A percentile compares a stretch with the other conserved stretches of the same genome.
Evolutionary conservation across 75 land plant species (phyloP).

Genomic region (Sequoia sempervirens): DNA sequence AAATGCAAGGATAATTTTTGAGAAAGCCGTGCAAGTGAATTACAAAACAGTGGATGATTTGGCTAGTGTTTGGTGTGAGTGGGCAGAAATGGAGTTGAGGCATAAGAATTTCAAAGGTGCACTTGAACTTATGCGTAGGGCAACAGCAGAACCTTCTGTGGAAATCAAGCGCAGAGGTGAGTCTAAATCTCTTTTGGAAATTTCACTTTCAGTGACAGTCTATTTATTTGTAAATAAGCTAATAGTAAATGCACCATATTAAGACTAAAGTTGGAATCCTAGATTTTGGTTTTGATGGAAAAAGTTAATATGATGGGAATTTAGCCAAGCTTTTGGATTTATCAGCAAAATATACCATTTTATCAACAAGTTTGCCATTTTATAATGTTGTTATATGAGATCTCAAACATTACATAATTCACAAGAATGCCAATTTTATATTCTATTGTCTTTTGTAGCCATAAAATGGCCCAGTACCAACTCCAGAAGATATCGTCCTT

Average conservation of each 20-base stretch:
- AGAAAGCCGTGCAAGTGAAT: conserved; percentile 82
- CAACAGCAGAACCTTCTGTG: conserved; percentile 87
- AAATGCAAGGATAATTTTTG: conserved; percentile 85
- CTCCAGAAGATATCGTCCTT: not conserved
- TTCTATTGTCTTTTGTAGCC: not conserved
- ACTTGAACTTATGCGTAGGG: conserved; percentile 68
- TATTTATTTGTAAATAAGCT: not conserved
- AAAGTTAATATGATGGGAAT: not conserved
- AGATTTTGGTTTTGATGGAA: not conserved
- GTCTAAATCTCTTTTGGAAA: not conserved
- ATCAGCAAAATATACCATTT: not conserved
- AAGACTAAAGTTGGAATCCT: not conserved
- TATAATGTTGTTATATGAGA: not conserved
- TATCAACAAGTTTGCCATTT: not conserved
- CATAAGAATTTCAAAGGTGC: conserved; percentile 85
- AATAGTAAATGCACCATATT: not conserved
- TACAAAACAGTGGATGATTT: conserved; percentile 88
- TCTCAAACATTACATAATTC: not conserved
- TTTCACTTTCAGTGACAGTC: not conserved
- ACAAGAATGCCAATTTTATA: not conserved
- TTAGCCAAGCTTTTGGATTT: not conserved
- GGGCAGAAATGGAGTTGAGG: conserved; percentile 95
- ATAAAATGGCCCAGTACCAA: not conserved
- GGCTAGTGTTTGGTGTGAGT: conserved; percentile 91
- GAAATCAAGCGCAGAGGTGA: conserved; percentile 87